Percentiles rank a stretch among this genome's conserved stretches.
Conservation (phyloP, 306 rosid species). For the Alnus glutinosa region DNA sequence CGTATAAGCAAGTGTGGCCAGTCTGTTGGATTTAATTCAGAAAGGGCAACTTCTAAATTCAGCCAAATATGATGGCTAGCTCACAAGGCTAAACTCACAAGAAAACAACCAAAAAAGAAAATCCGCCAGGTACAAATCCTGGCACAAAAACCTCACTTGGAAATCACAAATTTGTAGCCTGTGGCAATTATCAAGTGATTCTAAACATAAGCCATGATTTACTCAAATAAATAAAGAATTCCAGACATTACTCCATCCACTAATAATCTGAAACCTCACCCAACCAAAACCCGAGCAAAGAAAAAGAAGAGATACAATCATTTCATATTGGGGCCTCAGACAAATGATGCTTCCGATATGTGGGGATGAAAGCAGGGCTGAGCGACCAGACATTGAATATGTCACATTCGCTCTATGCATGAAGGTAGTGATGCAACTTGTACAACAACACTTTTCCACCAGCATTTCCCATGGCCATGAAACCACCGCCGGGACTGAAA, state of each 20-base stretch:
- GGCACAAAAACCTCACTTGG: too few relatives aligned
- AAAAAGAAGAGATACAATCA: not conserved
- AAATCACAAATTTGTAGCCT: too few relatives aligned
- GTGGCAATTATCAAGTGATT: not conserved
- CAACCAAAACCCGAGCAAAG: not conserved
- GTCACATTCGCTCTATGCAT: constrained; percentile 29
- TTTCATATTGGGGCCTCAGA: not conserved
- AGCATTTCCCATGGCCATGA: constrained; percentile 69
- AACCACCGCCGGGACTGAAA: constrained; percentile 91
- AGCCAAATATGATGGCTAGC: too few relatives aligned
- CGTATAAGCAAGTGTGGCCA: too few relatives aligned
- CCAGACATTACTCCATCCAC: not conserved
- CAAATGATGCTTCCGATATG: not conserved
- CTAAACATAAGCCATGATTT: not conserved
- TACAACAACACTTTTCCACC: constrained; percentile 85
- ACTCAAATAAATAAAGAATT: not conserved
- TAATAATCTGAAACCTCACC: not conserved
- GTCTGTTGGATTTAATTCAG: too few relatives aligned
- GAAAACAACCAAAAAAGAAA: too few relatives aligned
- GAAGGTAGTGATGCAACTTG: constrained; percentile 50
- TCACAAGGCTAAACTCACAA: too few relatives aligned
- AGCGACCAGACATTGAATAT: not conserved
- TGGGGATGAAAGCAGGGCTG: not conserved
- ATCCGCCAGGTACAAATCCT: too few relatives aligned
- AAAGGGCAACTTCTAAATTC: too few relatives aligned